Conservation (phyloP, 2,329 filamentous ascomycete species). For the Colletotrichum theobromicola region DNA sequence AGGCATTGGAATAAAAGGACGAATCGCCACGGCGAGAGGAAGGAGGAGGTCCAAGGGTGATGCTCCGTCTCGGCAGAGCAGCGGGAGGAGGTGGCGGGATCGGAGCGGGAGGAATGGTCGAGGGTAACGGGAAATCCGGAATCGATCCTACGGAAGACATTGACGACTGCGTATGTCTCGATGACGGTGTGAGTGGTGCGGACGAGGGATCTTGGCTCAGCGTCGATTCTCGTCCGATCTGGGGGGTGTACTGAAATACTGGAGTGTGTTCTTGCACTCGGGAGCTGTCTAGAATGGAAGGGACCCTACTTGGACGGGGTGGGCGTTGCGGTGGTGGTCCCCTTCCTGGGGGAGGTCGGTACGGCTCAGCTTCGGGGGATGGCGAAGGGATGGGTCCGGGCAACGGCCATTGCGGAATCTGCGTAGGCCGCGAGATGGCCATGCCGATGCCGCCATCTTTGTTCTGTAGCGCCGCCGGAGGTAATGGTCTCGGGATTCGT, state of each 20-base stretch:
- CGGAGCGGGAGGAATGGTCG: slow-evolving; percentile 28
- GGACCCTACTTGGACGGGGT: slow-evolving; percentile 63
- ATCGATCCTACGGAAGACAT: slow-evolving; percentile 61
- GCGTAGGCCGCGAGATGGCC: slow-evolving; percentile 59
- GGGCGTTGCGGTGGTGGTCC: slow-evolving; percentile 62
- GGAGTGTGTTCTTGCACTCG: slow-evolving; percentile 61
- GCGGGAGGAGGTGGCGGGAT: slow-evolving; percentile 24
- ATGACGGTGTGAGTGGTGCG: slow-evolving; percentile 53
- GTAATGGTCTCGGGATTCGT: slow-evolving; percentile 35
- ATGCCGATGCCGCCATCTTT: slow-evolving; percentile 44
- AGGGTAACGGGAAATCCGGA: slow-evolving; percentile 61
- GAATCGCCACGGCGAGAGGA: slow-evolving; percentile 65
- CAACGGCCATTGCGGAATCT: slow-evolving; percentile 61
- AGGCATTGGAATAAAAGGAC: slow-evolving; percentile 69
- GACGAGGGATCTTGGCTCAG: slow-evolving; percentile 41
- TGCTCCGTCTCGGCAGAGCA: slow-evolving; percentile 49
- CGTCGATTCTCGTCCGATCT: slow-evolving; percentile 37
- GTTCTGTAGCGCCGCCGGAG: slow-evolving; percentile 37
- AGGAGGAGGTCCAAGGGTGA: slow-evolving; percentile 64
- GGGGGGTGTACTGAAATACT: slow-evolving; percentile 52
- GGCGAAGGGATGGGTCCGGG: slow-evolving; percentile 42
- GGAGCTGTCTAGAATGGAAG: slow-evolving; percentile 63
- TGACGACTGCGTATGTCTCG: slow-evolving; percentile 57
- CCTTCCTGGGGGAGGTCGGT: slow-evolving; percentile 55
- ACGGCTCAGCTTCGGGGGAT: slow-evolving; percentile 42